phyloP scores from a whole-genome alignment of 169 alveolate genomes.

The Eimeria falciformis region DNA sequence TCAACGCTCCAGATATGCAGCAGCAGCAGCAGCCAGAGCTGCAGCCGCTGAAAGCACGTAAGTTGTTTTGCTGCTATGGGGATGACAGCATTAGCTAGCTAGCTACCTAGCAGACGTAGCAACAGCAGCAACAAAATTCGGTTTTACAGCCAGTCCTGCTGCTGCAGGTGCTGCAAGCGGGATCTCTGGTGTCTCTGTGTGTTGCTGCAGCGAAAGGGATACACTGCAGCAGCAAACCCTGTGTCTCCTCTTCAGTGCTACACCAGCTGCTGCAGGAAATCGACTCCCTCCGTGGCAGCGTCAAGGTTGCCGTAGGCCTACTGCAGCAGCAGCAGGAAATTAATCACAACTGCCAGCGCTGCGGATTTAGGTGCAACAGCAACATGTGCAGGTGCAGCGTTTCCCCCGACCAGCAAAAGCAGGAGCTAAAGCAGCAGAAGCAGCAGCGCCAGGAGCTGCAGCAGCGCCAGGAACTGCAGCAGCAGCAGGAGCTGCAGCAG shows the following conservation, averaged over 20 bases:
- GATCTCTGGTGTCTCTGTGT: not conserved
- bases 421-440: constrained; percentile 10
- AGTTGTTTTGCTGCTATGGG: too few species aligned
- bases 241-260: constrained; percentile 11
- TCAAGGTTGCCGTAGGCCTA: not conserved
- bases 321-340: constrained; percentile 25
- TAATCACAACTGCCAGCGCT: too few species aligned
- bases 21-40: constrained; percentile 39
- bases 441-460: constrained; percentile 22
- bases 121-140: not conserved
- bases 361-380: too few species aligned
- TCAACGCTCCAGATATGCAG: not conserved
- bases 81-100: too few species aligned
- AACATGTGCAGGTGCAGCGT: too few species aligned
- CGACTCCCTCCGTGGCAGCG: constrained; percentile 7
- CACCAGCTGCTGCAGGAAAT: constrained; percentile 48
- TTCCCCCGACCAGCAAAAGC: too few species aligned
- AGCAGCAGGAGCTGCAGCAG: not conserved
- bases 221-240: constrained; percentile 3
- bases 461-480: not conserved
- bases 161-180: too few species aligned
- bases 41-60: not conserved
- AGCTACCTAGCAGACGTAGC: too few species aligned
- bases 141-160: not conserved
- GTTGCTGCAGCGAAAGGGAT: not conserved